phyloP scores from a whole-genome alignment of 768 basidiomycete species.

The Artomyces pyxidatus region DNA sequence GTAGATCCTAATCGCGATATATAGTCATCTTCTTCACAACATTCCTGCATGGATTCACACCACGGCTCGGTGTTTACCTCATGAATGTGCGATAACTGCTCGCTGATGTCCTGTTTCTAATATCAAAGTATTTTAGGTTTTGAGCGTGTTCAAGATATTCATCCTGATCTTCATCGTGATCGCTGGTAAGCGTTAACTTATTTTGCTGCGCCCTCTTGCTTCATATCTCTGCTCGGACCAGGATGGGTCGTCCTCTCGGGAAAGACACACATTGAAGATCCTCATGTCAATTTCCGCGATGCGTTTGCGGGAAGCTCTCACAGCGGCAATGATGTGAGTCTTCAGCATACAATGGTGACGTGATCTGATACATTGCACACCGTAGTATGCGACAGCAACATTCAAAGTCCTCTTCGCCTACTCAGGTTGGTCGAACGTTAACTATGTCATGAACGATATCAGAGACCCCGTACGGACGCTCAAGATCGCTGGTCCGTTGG shows the following conservation, averaged over 20 bases:
- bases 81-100: conserved; percentile 39
- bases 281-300: conserved; percentile 48
- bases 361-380: background rate
- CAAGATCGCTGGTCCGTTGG: conserved; percentile 56
- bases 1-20: no score
- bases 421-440: conserved; percentile 47
- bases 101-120: background rate
- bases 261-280: conserved; percentile 44
- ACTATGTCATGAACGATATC: conserved; percentile 55
- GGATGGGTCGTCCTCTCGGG: conserved; percentile 58
- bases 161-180: conserved; percentile 47
- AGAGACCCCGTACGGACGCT: conserved; percentile 52
- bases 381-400: conserved; percentile 52
- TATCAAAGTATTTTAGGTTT: conserved; percentile 24
- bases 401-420: conserved; percentile 48
- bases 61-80: conserved; percentile 37
- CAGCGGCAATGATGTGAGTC: conserved; percentile 38
- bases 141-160: conserved; percentile 46
- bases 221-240: conserved; percentile 1
- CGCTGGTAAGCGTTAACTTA: conserved; percentile 26
- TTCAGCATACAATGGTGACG: background rate
- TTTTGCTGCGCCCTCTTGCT: background rate
- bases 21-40: conserved; percentile 46
- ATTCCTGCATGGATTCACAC: conserved; percentile 43
- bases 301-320: conserved; percentile 48